Evolutionary conservation across 108 stramenopile genomes (phyloP).

Genomic region (Discostella pseudostelligera): DNA sequence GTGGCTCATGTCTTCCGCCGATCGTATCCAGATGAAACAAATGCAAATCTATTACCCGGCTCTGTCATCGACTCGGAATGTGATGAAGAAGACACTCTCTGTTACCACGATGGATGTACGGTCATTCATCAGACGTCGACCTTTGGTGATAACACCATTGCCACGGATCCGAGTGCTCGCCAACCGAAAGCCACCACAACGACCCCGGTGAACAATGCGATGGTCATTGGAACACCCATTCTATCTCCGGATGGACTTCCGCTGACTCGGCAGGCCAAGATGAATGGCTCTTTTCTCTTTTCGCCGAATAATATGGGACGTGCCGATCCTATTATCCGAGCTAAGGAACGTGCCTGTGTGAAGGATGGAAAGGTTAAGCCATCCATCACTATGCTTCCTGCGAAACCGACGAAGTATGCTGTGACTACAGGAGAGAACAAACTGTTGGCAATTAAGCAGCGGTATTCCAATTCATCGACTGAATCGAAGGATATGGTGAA

Average conservation of each 20-base stretch:
- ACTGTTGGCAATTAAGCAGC: slow-evolving; percentile 6
- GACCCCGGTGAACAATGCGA: not conserved
- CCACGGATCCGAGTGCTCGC: slow-evolving; percentile 14
- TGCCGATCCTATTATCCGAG: slow-evolving; percentile 36
- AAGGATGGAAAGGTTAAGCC: slow-evolving; percentile 14
- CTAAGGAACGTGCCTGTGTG: slow-evolving; percentile 17
- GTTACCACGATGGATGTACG: slow-evolving; percentile 40
- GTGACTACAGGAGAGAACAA: slow-evolving; percentile 9
- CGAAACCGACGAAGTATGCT: slow-evolving; percentile 6
- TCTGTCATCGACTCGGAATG: slow-evolving; percentile 30
- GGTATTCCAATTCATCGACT: slow-evolving; percentile 20
- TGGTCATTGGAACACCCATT: slow-evolving; percentile 12
- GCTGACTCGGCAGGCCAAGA: slow-evolving; percentile 27
- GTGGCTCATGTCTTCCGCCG: slow-evolving; percentile 30
- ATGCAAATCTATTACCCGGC: slow-evolving; percentile 30
- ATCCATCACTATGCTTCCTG: slow-evolving; percentile 43
- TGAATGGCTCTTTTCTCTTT: slow-evolving; percentile 42
- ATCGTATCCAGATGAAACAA: slow-evolving; percentile 12
- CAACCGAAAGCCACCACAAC: not conserved
- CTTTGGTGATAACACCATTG: slow-evolving; percentile 39
- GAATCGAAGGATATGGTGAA: not conserved
- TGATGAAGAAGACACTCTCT: slow-evolving; percentile 35
- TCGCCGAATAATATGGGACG: slow-evolving; percentile 45
- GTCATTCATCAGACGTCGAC: slow-evolving; percentile 23
- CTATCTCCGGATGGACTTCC: slow-evolving; percentile 28